Evolutionary conservation across 2,329 filamentous ascomycete species (phyloP).

Genomic region (Septoria petroselini): DNA sequence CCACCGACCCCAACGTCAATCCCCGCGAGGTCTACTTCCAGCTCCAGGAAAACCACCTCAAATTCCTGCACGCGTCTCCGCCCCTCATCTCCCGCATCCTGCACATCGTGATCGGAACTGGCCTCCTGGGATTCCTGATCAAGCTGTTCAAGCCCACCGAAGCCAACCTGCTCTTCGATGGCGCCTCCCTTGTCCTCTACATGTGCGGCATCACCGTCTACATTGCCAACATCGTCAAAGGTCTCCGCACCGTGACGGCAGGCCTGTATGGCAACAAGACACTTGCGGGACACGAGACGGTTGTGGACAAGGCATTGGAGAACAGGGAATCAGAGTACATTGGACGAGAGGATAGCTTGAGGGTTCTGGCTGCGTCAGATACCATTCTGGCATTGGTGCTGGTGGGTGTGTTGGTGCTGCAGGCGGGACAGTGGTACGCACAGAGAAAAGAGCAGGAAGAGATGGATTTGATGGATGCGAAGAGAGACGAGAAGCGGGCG

Average conservation of each 20-base stretch:
- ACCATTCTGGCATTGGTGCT: slow-evolving; percentile 92
- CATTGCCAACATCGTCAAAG: slow-evolving; percentile 94
- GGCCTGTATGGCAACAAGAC: slow-evolving; percentile 60
- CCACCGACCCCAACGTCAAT: slow-evolving; percentile 19
- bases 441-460: slow-evolving; percentile 89
- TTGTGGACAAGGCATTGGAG: slow-evolving; percentile 38
- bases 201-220: slow-evolving; percentile 90
- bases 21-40: slow-evolving; percentile 66
- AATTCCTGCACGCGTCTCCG: slow-evolving; percentile 85
- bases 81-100: slow-evolving; percentile 90
- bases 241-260: slow-evolving; percentile 74
- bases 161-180: slow-evolving; percentile 92
- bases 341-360: slow-evolving; percentile 81
- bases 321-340: slow-evolving; percentile 62
- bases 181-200: slow-evolving; percentile 68
- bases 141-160: slow-evolving; percentile 95
- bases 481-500: slow-evolving; percentile 48
- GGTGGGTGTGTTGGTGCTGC: slow-evolving; percentile 84
- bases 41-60: slow-evolving; percentile 84
- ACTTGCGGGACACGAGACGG: slow-evolving; percentile 38
- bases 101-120: slow-evolving; percentile 86
- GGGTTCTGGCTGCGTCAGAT: slow-evolving; percentile 89
- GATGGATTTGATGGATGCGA: slow-evolving; percentile 60
- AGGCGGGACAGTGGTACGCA: slow-evolving; percentile 98
- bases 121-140: slow-evolving; percentile 80